Evolutionary conservation across 805 yeast species (phyloP).

Genomic region (Peterozyma toletana): DNA sequence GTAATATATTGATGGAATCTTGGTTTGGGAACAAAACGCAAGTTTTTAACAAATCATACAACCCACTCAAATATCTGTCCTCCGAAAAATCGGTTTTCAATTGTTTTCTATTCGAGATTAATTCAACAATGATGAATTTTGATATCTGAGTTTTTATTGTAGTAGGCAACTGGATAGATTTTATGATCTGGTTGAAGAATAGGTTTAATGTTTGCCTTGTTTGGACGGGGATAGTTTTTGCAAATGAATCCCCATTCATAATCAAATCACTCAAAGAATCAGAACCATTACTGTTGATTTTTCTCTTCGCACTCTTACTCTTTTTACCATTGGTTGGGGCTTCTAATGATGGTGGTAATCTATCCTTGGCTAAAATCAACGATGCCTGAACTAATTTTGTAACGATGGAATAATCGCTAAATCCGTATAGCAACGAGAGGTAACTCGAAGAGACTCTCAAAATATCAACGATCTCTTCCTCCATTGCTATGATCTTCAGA

Average conservation of each 20-base stretch:
- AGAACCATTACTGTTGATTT: constrained; percentile 34
- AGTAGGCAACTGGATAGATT: constrained; percentile 46
- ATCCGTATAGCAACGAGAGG: constrained; percentile 16
- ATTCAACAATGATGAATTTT: constrained; percentile 32
- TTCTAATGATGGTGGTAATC: constrained; percentile 14
- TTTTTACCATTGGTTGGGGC: constrained; percentile 7
- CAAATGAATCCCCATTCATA: constrained; percentile 56
- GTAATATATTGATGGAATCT: constrained; percentile 58
- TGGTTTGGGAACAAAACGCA: constrained; percentile 58
- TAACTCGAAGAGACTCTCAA: constrained; percentile 19
- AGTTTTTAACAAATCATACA: constrained; percentile 44
- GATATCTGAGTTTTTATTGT: constrained; percentile 57
- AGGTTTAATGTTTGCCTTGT: constrained; percentile 28
- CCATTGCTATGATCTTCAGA: constrained; percentile 20
- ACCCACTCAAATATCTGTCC: constrained; percentile 17
- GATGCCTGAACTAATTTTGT: constrained; percentile 55
- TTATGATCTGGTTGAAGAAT: constrained; percentile 44
- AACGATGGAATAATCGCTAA: constrained; percentile 43
- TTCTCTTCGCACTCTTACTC: constrained; percentile 23
- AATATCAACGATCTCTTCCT: constrained; percentile 22
- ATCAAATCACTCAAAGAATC: constrained; percentile 60
- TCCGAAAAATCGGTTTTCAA: constrained; percentile 15
- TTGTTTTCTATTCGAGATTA: constrained; percentile 22
- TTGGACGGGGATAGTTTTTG: constrained; percentile 27
- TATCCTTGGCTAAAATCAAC: constrained; percentile 34